Evolutionary conservation across 1,284 basidiomycete genomes (phyloP).

Genomic region (Flammula alnicola): DNA sequence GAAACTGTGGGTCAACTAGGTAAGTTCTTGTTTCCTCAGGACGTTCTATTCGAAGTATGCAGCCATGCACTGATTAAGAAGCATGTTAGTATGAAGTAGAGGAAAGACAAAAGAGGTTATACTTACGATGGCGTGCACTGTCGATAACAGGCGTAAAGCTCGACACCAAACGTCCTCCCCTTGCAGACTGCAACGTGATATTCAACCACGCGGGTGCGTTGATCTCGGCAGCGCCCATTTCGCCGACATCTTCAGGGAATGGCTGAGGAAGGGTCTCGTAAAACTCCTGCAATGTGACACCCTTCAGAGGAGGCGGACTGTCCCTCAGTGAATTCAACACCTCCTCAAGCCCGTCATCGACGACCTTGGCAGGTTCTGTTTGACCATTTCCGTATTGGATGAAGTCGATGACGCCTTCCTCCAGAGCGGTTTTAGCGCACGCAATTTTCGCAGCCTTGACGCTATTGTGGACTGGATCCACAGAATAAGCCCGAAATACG

Average conservation of each 20-base stretch:
- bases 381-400: slow-evolving; percentile 58
- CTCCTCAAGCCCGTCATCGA: slow-evolving; percentile 23
- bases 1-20: slow-evolving; percentile 61
- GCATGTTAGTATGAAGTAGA: slow-evolving; percentile 12
- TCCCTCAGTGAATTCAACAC: slow-evolving; percentile 14
- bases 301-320: slow-evolving; percentile 25
- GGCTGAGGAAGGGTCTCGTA: slow-evolving; percentile 63
- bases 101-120: neutral
- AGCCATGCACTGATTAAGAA: slow-evolving; percentile 58
- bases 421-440: slow-evolving; percentile 56
- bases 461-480: slow-evolving; percentile 44
- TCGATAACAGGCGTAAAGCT: slow-evolving; percentile 51
- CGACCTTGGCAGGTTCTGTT: slow-evolving; percentile 31
- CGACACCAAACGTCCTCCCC: slow-evolving; percentile 48
- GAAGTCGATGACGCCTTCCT: slow-evolving; percentile 56
- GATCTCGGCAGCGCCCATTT: slow-evolving; percentile 48
- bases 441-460: slow-evolving; percentile 50
- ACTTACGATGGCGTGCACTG: slow-evolving; percentile 45
- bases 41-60: slow-evolving; percentile 58
- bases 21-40: slow-evolving; percentile 55
- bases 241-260: slow-evolving; percentile 54
- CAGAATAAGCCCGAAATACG: slow-evolving; percentile 52
- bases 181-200: slow-evolving; percentile 51
- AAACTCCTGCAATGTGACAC: slow-evolving; percentile 53
- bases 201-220: slow-evolving; percentile 61